Percentiles rank a stretch among this genome's conserved stretches.
phyloP scores from a whole-genome alignment of 495 filamentous ascomycete genomes.

The Daldinia concentrica region DNA sequence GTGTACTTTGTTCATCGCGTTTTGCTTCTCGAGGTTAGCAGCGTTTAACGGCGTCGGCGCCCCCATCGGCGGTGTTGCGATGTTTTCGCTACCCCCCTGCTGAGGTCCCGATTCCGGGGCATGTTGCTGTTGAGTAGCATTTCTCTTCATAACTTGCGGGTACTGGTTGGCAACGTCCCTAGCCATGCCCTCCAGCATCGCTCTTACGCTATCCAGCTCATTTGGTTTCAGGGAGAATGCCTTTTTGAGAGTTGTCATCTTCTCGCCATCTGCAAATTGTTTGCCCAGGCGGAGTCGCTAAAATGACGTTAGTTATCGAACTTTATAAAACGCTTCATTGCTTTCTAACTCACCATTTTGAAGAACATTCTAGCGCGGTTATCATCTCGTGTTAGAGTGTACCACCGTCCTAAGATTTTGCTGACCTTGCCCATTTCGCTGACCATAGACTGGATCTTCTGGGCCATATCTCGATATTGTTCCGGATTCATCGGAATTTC shows the following conservation, averaged over 20 bases:
- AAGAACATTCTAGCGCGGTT: conserved; percentile 56
- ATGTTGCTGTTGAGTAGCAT: conserved; percentile 32
- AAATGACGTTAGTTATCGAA: conserved; percentile 14
- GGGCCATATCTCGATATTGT: conserved; percentile 47
- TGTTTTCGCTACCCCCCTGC: conserved; percentile 31
- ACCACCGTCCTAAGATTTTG: conserved; percentile 54
- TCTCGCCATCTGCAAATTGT: conserved; percentile 67
- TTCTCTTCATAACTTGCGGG: conserved; percentile 35
- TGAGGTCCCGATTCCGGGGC: conserved; percentile 31
- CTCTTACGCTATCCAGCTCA: conserved; percentile 62
- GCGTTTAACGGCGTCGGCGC: conserved; percentile 67
- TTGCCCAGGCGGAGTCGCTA: conserved; percentile 66
- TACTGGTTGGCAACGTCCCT: conserved; percentile 43
- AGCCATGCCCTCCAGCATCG: conserved; percentile 54
- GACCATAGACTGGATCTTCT: conserved; percentile 46
- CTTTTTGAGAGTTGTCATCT: conserved; percentile 59
- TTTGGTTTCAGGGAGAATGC: conserved; percentile 65
- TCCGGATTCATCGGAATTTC: conserved; percentile 54
- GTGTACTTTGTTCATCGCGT: conserved; percentile 60
- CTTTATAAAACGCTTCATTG: conserved; percentile 29
- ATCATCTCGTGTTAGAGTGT: conserved; percentile 53
- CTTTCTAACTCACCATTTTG: conserved; percentile 54
- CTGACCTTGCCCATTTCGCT: conserved; percentile 50
- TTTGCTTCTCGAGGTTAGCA: conserved; percentile 73
- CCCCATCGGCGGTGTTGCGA: conserved; percentile 28